Evolutionary conservation across 106 monocot genomes (phyloP), one percentile per base, ranked within the genome.

Genomic region (Platanthera zijinensis): DNA sequence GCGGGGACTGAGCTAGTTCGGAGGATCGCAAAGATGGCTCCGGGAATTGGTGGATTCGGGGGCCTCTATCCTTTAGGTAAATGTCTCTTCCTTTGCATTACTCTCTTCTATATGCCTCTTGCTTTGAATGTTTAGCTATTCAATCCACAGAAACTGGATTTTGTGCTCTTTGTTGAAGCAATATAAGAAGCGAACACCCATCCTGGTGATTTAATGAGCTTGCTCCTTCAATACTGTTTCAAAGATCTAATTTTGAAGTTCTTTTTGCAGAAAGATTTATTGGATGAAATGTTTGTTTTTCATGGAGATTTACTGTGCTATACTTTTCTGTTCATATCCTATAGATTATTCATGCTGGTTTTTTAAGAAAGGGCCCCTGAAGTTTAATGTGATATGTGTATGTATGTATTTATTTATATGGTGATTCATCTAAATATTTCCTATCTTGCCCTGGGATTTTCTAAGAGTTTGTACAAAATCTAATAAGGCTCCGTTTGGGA

Each of bases 1-100:
- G 94, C 94, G n/a, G 94, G 94, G 28, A 50, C 89, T 5, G 94
- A 90, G 84, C 80, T 94, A 19, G 94, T 94, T 25, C 76, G 82
- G 25, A 80, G 94, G 83, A 94, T 94, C 59, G 89, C 86, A 8
- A 94, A 85, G 82, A 85, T 94, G 90, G 84, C 89, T 6, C 90
- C 90, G 7, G 91, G 87, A 11, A 89, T 94, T 25, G 94, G 94
- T 18, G 94, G 94, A 2, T 94, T 94, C 48, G 91, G 94, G 5
- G 94, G 94, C 5, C 87, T 91, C 19, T 94, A 76, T 71, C 89
- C 88, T 28, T 76, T 86, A 11, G 94, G 94, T 94, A 80, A 74
- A 2, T 56, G 50, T 63, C 18, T 57, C 10, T 30, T 11, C 0
- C 0, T 48, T 46, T 76, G 0, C 12, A 46, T 50, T 62, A 5